Evolutionary conservation across 2,329 filamentous ascomycete species (phyloP), one percentile per base, ranked within the genome.

Genomic region (Epichloe sibirici): DNA sequence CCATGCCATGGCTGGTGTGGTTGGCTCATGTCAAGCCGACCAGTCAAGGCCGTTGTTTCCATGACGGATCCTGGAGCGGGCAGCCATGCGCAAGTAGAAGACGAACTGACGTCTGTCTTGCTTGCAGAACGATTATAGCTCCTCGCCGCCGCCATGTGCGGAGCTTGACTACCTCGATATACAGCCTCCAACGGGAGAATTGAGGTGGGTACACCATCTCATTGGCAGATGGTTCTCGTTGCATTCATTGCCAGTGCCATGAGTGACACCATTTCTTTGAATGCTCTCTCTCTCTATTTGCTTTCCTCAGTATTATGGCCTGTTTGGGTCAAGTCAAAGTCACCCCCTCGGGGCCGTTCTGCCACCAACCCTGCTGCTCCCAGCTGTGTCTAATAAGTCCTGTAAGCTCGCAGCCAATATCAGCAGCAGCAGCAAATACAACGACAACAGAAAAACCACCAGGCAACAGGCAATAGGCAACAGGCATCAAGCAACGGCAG

Each of bases 151-250:
- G 63, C 62, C 67, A 55, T 61, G 58, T 50, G 54, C 64, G 61
- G 74, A 73, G 65, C 69, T 79, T 64, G 75, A 77, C 60, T 79
- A 77, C 62, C 71, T 78, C 63, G 74, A 76, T 51, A 71, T 78
- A 60, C 71, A 71, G 51, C 66, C 71, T 49, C 69, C 72, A 59
- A 63, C 69, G 35, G 66, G 63, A 72, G 76, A 79, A 63, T 76
- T 79, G 69, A 76, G 77, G 77, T 79, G 65, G 64, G 77, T 75
- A 45, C 46, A 53, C 53, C 31, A 53, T 61, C 31, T 52, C 53
- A 57, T 63, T 61, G 55, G 52, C 51, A 54, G 55, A 51, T 40
- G 17, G 39, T 57, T 53, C 51, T 56, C 53, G 51, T 55, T 54
- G 49, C 51, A 49, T 49, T 52, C 45, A 45, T 13, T 34, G 23